A percentile compares a stretch with the other conserved stretches of the same genome.
Conservation (phyloP, 331 rosid genomes). For the Acacia pycnantha region DNA sequence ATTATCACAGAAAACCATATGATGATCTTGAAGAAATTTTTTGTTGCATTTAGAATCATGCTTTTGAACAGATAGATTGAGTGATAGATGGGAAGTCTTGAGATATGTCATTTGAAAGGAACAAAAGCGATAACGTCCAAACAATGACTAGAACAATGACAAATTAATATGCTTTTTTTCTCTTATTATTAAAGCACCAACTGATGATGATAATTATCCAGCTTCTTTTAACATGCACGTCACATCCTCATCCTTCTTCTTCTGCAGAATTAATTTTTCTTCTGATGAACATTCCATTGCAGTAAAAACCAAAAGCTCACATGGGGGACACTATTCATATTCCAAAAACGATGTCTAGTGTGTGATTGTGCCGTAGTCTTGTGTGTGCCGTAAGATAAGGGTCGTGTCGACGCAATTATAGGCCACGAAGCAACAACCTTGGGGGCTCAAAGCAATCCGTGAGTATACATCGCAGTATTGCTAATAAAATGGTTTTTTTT, state of each 20-base stretch:
- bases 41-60: not conserved
- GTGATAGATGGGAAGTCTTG: not conserved
- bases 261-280: not conserved
- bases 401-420: not conserved
- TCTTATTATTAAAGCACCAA: not conserved
- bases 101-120: not conserved
- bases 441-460: slow-evolving; percentile 54
- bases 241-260: not conserved
- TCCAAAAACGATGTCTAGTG: not conserved
- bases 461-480: slow-evolving; percentile 28
- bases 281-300: not conserved
- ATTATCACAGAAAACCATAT: too few relatives aligned
- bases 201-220: not conserved
- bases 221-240: slow-evolving; percentile 8
- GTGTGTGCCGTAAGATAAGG: slow-evolving; percentile 6
- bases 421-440: slow-evolving; percentile 22
- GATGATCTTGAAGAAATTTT: not conserved
- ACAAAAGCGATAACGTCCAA: not conserved
- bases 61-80: not conserved
- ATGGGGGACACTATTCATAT: not conserved
- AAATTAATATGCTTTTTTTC: not conserved
- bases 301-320: slow-evolving; percentile 20
- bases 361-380: not conserved
- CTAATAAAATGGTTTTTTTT: not conserved
- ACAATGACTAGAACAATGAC: not conserved